Conservation (phyloP, 2,329 filamentous ascomycete genomes). For the Xylaria sp. region DNA sequence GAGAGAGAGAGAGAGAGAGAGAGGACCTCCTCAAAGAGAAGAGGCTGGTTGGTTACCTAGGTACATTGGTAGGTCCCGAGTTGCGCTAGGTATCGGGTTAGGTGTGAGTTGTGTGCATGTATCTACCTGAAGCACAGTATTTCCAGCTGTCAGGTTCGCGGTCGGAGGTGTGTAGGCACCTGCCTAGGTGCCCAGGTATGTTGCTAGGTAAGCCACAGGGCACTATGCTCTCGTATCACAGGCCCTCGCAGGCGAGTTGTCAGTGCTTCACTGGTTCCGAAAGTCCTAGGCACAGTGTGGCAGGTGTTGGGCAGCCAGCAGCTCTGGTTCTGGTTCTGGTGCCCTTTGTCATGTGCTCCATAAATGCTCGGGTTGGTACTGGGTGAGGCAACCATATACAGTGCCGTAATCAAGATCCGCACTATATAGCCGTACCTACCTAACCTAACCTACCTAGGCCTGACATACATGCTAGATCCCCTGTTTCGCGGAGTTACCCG, state of each 20-base stretch:
- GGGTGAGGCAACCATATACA: conserved; percentile 13
- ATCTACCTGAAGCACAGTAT: not conserved
- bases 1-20: not conserved
- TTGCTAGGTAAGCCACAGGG: conserved; percentile 5
- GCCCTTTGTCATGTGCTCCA: conserved; percentile 15
- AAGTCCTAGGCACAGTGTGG: not conserved
- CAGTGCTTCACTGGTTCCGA: not conserved
- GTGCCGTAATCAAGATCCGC: not conserved
- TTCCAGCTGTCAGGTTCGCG: not conserved
- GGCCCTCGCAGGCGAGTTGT: not conserved
- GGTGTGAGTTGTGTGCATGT: conserved; percentile 8
- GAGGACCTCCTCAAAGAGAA: no score
- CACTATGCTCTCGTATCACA: not conserved
- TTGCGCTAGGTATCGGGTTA: conserved; percentile 23
- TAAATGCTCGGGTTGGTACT: no score
- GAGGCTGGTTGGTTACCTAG: no score
- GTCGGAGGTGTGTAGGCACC: not conserved
- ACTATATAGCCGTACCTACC: not conserved
- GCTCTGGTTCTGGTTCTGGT: conserved; percentile 3
- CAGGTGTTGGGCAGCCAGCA: conserved; percentile 19
- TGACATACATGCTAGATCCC: not conserved
- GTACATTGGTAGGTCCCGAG: conserved; percentile 13
- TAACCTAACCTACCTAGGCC: not conserved
- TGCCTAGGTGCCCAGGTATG: not conserved
- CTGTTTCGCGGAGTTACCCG: conserved; percentile 10